Conservation (phyloP, 306 rosid genomes). For the Fragaria vesca region DNA sequence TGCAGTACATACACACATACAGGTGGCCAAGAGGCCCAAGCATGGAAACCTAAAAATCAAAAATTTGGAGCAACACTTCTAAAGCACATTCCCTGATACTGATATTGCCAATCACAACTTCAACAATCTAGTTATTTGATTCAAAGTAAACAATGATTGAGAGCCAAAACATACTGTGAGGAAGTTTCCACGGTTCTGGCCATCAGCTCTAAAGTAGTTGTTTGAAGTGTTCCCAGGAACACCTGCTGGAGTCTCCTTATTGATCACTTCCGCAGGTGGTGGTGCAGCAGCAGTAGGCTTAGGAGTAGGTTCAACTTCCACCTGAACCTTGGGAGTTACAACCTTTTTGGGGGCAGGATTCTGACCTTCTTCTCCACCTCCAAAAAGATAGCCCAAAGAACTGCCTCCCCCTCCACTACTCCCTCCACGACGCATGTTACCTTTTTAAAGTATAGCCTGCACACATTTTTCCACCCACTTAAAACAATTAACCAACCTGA, state of each 20-base stretch:
- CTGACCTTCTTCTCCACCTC: conserved; percentile 21
- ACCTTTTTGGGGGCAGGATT: neutral
- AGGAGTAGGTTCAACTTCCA: conserved; percentile 8
- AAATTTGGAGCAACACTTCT: neutral
- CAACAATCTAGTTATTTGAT: neutral
- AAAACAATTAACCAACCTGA: neutral
- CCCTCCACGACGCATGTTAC: conserved; percentile 19
- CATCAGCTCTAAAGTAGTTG: conserved; percentile 34
- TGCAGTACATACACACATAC: neutral
- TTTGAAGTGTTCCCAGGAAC: conserved; percentile 24
- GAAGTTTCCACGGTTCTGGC: conserved; percentile 36
- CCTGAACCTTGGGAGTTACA: conserved; percentile 9
- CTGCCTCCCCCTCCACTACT: conserved; percentile 25
- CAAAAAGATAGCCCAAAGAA: conserved; percentile 23
- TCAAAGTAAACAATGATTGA: neutral
- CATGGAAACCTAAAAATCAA: neutral
- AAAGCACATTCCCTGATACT: neutral
- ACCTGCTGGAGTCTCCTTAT: conserved; percentile 27
- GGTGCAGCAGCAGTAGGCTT: conserved; percentile 5
- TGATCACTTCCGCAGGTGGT: conserved; percentile 5
- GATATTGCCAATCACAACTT: neutral
- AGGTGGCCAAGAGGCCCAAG: neutral
- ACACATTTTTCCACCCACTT: neutral
- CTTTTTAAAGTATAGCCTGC: neutral
- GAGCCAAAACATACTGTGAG: conserved; percentile 23